Conservation (phyloP, 1,139 yeast species). For the Saccharomyces hybrid region DNA sequence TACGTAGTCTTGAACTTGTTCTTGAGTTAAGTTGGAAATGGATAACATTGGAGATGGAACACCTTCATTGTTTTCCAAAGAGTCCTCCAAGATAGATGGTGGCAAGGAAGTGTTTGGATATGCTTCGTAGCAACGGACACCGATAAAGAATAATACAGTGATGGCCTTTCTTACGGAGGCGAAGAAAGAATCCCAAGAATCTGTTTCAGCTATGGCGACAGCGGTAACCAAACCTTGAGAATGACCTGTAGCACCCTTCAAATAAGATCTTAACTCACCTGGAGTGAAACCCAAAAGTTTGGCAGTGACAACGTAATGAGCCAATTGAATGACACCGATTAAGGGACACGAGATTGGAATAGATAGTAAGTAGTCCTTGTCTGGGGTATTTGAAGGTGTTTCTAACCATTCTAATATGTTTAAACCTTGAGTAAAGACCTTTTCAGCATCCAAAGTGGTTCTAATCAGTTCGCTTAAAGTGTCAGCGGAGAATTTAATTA, state of each 20-base stretch:
- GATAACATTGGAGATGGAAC: conserved; percentile 96
- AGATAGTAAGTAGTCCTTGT: conserved; percentile 75
- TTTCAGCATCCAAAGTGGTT: conserved; percentile 69
- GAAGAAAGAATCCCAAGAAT: conserved; percentile 80
- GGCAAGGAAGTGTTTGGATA: conserved; percentile 93
- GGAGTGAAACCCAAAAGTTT: conserved; percentile 81
- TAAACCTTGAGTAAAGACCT: conserved; percentile 88
- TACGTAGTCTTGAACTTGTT: conserved; percentile 71
- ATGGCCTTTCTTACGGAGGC: conserved; percentile 68
- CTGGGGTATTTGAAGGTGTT: conserved; percentile 80
- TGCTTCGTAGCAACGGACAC: conserved; percentile 81
- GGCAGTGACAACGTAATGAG: conserved; percentile 86
- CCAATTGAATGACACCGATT: conserved; percentile 89
- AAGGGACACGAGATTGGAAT: conserved; percentile 95
- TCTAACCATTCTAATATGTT: conserved; percentile 83
- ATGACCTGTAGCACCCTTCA: conserved; percentile 92
- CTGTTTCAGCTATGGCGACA: conserved; percentile 78
- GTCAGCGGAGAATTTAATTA: conserved; percentile 60
- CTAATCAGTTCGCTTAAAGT: conserved; percentile 63
- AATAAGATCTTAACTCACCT: conserved; percentile 66
- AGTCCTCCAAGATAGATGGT: conserved; percentile 88
- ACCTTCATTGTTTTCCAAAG: conserved; percentile 92
- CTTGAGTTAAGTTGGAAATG: conserved; percentile 73
- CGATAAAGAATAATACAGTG: conserved; percentile 81
- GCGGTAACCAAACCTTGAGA: conserved; percentile 97